A percentile compares a stretch with the other conserved stretches of the same genome.
These are phyloP conservation scores for Petrea volubilis DNA, from an alignment of 257 asterid genomes.

Conservation along the genomic window DNA sequence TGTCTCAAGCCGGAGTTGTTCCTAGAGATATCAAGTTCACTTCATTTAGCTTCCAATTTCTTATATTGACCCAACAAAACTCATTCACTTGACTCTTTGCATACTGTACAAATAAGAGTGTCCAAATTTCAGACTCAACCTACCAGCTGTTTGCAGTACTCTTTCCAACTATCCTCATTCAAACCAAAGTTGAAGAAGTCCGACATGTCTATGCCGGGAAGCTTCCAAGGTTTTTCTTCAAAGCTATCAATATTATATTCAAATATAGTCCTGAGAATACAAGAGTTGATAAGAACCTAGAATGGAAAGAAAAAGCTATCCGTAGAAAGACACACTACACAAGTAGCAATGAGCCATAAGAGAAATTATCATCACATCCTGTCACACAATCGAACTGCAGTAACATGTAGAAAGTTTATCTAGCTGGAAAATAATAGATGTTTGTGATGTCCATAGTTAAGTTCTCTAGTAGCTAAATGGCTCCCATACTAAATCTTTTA, in stretches of 20 bases:
- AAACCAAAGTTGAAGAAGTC: slow-evolving; percentile 93
- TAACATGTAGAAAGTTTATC: not conserved
- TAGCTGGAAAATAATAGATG: not conserved
- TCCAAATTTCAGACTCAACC: slow-evolving; percentile 24
- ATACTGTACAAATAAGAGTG: slow-evolving; percentile 1
- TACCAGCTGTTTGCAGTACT: slow-evolving; percentile 95
- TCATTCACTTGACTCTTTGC: slow-evolving; percentile 5
- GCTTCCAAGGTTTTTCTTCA: slow-evolving; percentile 97
- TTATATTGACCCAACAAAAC: not conserved
- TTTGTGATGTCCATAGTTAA: not conserved
- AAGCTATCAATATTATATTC: slow-evolving; percentile 97
- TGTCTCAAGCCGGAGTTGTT: slow-evolving; percentile 87
- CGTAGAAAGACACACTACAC: not conserved
- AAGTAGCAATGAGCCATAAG: not conserved
- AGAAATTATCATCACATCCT: not conserved
- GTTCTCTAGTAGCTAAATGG: not conserved
- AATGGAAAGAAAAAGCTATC: not conserved
- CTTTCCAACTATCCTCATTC: slow-evolving; percentile 96
- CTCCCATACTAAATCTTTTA: not conserved
- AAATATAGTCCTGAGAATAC: slow-evolving; percentile 82
- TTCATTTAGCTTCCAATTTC: slow-evolving; percentile 27
- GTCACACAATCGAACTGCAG: not conserved
- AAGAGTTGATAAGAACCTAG: not conserved
- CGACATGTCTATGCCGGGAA: slow-evolving; percentile 71
- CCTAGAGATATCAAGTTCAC: slow-evolving; percentile 53